Percentiles rank a stretch among this genome's conserved stretches.
These are phyloP conservation scores for Beauveria medogensis DNA, from an alignment of 2,329 filamentous ascomycete species.

Conservation along the genomic window DNA sequence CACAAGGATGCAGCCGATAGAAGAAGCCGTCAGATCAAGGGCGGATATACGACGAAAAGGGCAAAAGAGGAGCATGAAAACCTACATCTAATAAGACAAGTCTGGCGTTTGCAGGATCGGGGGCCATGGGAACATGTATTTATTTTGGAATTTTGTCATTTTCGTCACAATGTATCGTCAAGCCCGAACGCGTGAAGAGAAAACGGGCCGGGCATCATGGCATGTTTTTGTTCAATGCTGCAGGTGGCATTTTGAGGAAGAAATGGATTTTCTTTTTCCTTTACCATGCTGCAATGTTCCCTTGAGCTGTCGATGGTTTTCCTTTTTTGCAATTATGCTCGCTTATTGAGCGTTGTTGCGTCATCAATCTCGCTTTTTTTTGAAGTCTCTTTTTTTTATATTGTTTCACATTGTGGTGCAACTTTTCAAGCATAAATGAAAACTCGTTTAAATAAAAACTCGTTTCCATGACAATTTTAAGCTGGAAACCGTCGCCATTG, in stretches of 20 bases:
- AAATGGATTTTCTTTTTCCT: background rate
- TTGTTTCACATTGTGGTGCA: background rate
- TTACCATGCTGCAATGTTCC: background rate
- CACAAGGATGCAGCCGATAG: background rate
- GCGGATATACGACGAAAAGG: background rate
- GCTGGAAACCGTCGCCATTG: too few relatives aligned
- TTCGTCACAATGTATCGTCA: constrained; percentile 2
- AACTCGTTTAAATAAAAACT: background rate
- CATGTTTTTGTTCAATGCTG: background rate
- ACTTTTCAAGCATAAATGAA: background rate
- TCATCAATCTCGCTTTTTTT: background rate
- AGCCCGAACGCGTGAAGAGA: background rate
- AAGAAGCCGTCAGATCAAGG: too few relatives aligned
- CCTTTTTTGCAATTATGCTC: background rate
- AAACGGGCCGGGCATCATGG: background rate
- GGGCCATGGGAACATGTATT: constrained; percentile 1
- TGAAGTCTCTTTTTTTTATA: background rate
- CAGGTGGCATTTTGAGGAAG: constrained; percentile 1
- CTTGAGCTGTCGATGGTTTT: background rate
- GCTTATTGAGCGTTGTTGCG: background rate
- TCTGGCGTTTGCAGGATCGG: constrained; percentile 7
- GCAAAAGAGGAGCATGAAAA: background rate
- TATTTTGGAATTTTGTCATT: constrained; percentile 2
- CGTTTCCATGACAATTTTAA: background rate
- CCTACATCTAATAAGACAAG: constrained; percentile 3